These are phyloP conservation scores for Nitzschia inconspicua DNA, from an alignment of 108 stramenopile species.

Conservation along the genomic window DNA sequence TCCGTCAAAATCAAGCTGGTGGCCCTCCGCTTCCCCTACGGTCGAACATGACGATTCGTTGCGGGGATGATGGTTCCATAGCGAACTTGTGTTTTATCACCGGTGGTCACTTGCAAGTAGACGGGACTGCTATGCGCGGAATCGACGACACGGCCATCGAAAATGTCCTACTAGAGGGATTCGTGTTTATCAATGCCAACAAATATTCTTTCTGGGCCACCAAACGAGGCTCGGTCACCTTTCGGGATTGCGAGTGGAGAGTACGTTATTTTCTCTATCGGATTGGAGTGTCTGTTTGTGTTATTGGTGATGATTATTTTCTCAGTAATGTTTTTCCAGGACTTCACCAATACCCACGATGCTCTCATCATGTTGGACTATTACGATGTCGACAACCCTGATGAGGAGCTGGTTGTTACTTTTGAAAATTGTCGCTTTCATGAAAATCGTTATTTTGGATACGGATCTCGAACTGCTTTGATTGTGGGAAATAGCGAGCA, in stretches of 20 bases:
- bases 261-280: constrained; percentile 15
- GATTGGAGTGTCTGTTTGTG: too few species aligned
- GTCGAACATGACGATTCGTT: constrained; percentile 34
- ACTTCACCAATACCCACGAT: constrained; percentile 2
- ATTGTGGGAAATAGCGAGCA: constrained; percentile 31
- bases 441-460: constrained; percentile 22
- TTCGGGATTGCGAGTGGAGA: constrained; percentile 36
- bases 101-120: constrained; percentile 37
- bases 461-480: constrained; percentile 20
- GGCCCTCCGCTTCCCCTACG: constrained; percentile 21
- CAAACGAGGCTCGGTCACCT: constrained; percentile 27
- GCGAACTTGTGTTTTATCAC: constrained; percentile 25
- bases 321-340: not conserved
- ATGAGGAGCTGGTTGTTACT: constrained; percentile 12
- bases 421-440: constrained; percentile 26
- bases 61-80: constrained; percentile 29
- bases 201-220: constrained; percentile 25
- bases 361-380: constrained; percentile 37
- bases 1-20: not conserved
- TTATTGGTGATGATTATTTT: not conserved
- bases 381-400: constrained; percentile 9
- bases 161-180: constrained; percentile 29
- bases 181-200: constrained; percentile 23
- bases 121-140: constrained; percentile 31
- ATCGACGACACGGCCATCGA: constrained; percentile 17